Conservation (phyloP, 805 yeast genomes). For the Saturnispora gosingensis region DNA sequence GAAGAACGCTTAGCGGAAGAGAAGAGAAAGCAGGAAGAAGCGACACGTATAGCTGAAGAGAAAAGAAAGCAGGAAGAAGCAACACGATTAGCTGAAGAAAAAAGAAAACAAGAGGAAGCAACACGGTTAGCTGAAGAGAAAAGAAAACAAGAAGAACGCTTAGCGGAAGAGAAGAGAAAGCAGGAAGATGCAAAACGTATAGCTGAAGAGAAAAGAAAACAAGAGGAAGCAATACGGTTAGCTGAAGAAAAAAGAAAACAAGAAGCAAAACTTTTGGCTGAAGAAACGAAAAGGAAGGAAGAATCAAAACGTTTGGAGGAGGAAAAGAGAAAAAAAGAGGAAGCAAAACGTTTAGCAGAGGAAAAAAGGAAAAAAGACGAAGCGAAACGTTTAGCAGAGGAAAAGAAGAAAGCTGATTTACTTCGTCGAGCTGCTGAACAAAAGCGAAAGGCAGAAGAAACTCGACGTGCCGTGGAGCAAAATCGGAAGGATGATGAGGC, state of each 20-base stretch:
- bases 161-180: neutral
- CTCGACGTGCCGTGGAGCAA: neutral
- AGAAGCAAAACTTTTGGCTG: neutral
- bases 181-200: neutral
- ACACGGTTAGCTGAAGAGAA: neutral
- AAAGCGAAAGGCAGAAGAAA: neutral
- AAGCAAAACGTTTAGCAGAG: neutral
- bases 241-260: neutral
- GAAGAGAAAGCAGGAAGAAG: neutral
- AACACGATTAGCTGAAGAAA: too few relatives aligned
- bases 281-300: neutral
- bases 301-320: neutral
- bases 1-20: neutral
- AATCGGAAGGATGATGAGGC: neutral
- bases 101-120: neutral
- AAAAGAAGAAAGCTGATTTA: neutral
- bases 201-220: neutral
- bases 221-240: neutral
- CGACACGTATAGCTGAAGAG: neutral
- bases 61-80: neutral
- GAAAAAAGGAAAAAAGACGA: neutral
- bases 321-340: neutral
- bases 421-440: neutral
- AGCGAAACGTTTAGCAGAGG: neutral
- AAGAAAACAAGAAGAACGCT: neutral